Evolutionary conservation across 768 basidiomycete species (phyloP), one percentile per base, ranked within the genome.

Genomic region (Lactarius indigo): DNA sequence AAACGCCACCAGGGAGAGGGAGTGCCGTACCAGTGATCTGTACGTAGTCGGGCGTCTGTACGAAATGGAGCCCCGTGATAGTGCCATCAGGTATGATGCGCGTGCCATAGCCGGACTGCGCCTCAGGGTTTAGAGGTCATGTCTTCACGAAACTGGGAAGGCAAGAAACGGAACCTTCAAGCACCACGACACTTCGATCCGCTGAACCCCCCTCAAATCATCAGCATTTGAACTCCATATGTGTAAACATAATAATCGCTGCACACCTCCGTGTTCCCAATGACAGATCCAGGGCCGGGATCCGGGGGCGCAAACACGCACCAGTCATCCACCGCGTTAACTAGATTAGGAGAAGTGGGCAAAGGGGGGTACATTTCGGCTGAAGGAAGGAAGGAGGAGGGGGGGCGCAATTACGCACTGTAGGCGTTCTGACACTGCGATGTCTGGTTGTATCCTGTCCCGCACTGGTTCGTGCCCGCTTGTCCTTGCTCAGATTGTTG

Each of bases 21-120:
- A 17, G 50, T 6, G 4, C 23, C 57, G 4, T 28, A 70, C 67
- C 69, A 65, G 67, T 68, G 41, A 70, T n/a, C 47, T 70, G 90
- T 31, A 91, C 80, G 74, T 86, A 92, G 74, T 88, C 87, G 20
- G 89, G 86, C 0, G 91, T 90, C 69, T 84, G 80, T 5, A 91
- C 81, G 73, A 90, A 84, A 73, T 88, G 89, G 17, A 84, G 87
- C 57, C 86, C 86, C 1, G 78, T 79, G 71, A 91, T 84, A n/a
- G 87, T 77, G 39, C 88, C 91, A 62, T 86, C 83, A 10, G 90
- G 91, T 68, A 93, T 90, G 68, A 89, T 72, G 57, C 85, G 86
- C 13, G 84, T 82, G 39, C 89, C 89, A 57, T 85, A 81, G 37
- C 83, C 84, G 70, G 77, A 73, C 86, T 88, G 64, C 55, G 47